These are phyloP conservation scores for Parafenestella ontariensis DNA, from an alignment of 2,329 filamentous ascomycete species.

Conservation along the genomic window DNA sequence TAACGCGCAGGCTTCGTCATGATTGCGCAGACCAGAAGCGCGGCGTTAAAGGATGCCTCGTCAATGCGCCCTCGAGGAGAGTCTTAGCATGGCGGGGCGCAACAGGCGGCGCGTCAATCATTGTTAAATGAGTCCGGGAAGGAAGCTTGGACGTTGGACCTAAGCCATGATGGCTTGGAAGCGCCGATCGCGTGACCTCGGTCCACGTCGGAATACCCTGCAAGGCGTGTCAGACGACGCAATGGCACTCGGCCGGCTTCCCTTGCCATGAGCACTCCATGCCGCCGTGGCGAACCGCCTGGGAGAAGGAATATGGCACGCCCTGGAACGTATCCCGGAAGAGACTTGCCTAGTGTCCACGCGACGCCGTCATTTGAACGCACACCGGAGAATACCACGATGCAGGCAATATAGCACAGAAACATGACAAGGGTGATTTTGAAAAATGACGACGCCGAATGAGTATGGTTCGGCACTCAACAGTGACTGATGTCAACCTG, in stretches of 20 bases:
- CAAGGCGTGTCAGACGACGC: constrained; percentile 28
- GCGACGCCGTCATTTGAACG: constrained; percentile 20
- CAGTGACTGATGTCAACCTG: background rate
- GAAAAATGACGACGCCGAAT: background rate
- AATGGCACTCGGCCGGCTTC: constrained; percentile 13
- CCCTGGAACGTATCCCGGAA: constrained; percentile 15
- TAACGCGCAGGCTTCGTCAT: constrained; percentile 50
- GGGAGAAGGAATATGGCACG: constrained; percentile 12
- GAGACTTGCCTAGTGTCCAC: constrained; percentile 17
- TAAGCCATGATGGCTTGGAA: constrained; percentile 27
- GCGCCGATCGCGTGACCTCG: constrained; percentile 36
- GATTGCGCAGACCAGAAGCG: constrained; percentile 9
- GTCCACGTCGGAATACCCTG: constrained; percentile 14
- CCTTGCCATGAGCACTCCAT: constrained; percentile 14
- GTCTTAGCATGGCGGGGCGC: constrained; percentile 26
- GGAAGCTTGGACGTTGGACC: constrained; percentile 24
- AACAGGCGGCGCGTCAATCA: constrained; percentile 23
- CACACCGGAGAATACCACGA: background rate
- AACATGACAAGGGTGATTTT: background rate
- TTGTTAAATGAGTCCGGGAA: constrained; percentile 33
- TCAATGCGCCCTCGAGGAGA: constrained; percentile 9
- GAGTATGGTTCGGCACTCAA: background rate
- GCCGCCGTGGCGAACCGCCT: constrained; percentile 12
- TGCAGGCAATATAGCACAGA: background rate
- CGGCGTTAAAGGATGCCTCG: constrained; percentile 15